These are phyloP conservation scores for Pythium grandisporangium DNA, from an alignment of 352 stramenopile species.

Conservation along the genomic window DNA sequence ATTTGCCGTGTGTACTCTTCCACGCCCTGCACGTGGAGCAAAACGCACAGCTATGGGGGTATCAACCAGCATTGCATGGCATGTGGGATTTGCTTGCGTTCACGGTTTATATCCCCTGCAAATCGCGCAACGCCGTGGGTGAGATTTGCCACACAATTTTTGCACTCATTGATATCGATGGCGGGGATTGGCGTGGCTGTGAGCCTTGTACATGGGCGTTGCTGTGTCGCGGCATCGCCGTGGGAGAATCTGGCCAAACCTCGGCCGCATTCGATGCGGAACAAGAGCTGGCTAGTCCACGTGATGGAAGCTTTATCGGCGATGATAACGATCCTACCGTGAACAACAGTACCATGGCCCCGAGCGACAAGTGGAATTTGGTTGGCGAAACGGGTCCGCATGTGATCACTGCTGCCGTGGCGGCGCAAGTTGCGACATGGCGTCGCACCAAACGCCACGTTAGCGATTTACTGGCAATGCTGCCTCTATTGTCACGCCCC, in stretches of 20 bases:
- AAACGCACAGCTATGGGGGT: constrained; percentile 46
- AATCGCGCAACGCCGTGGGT: constrained; percentile 21
- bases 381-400: constrained; percentile 15
- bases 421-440: constrained; percentile 60
- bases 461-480: constrained; percentile 36
- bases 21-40: constrained; percentile 68
- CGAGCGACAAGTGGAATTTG: neutral
- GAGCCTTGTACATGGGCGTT: constrained; percentile 67
- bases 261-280: constrained; percentile 4
- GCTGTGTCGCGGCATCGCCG: constrained; percentile 70
- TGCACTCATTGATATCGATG: constrained; percentile 62
- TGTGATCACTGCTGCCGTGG: constrained; percentile 9
- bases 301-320: constrained; percentile 15
- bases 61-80: constrained; percentile 51
- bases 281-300: constrained; percentile 67
- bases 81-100: constrained; percentile 65
- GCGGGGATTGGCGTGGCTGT: constrained; percentile 23
- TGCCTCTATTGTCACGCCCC: constrained; percentile 64
- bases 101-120: constrained; percentile 12
- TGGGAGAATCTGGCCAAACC: constrained; percentile 53
- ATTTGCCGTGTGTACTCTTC: constrained; percentile 65
- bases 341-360: neutral
- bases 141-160: constrained; percentile 51
- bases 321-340: too few species aligned
- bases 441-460: constrained; percentile 59